Percentiles rank a stretch among this genome's conserved stretches.
Conservation (phyloP, 345 rosid genomes). For the Angophora floribunda region DNA sequence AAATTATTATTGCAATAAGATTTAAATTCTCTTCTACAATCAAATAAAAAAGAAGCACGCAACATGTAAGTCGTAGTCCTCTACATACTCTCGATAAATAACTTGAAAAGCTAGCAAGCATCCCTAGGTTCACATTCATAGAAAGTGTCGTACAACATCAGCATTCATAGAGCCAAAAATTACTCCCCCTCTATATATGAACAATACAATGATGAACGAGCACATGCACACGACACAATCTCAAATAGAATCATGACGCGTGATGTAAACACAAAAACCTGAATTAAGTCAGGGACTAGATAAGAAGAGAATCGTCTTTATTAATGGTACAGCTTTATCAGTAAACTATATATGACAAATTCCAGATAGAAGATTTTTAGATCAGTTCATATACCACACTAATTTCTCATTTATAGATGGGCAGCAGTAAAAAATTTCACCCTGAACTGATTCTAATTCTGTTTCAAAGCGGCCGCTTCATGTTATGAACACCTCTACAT, state of each 20-base stretch:
- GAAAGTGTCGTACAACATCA: neutral
- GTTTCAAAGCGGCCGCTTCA: neutral
- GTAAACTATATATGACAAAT: too few relatives aligned
- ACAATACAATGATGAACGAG: neutral
- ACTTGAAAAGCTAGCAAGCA: neutral
- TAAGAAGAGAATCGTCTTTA: neutral
- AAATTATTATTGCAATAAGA: neutral
- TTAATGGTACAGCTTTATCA: neutral
- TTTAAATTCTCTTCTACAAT: neutral
- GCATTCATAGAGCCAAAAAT: neutral
- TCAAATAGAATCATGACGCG: neutral
- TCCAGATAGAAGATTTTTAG: too few relatives aligned
- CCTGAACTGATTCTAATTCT: neutral
- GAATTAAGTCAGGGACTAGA: neutral
- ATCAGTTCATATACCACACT: neutral
- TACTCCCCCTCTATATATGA: neutral
- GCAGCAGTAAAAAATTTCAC: neutral
- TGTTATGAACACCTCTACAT: neutral
- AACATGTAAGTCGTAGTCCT: neutral
- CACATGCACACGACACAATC: neutral
- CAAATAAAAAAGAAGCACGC: neutral
- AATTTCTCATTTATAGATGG: neutral
- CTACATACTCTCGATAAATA: neutral
- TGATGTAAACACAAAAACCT: neutral
- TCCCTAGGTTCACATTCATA: neutral